These are phyloP conservation scores for Fusarium nematophilum DNA, from an alignment of 2,329 filamentous ascomycete genomes.

Conservation along the genomic window DNA sequence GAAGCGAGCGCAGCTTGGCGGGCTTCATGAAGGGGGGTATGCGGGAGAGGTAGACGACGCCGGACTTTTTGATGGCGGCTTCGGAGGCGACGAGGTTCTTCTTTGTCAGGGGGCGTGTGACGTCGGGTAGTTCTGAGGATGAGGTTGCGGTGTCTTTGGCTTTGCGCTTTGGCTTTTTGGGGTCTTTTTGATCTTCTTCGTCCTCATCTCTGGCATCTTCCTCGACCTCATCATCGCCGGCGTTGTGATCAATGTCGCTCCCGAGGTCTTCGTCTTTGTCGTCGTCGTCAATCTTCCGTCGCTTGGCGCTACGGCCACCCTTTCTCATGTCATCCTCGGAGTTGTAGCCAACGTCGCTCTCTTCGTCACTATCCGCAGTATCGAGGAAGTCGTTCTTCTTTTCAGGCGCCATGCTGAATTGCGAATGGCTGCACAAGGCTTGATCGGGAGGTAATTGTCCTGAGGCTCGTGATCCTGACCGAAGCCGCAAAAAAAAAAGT, in stretches of 20 bases:
- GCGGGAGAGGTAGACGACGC: slow-evolving; percentile 85
- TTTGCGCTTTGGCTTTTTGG: slow-evolving; percentile 38
- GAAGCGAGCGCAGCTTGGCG: slow-evolving; percentile 77
- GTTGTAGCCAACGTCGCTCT: slow-evolving; percentile 69
- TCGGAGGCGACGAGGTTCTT: slow-evolving; percentile 76
- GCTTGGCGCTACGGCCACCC: slow-evolving; percentile 71
- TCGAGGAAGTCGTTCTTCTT: slow-evolving; percentile 81
- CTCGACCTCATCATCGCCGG: slow-evolving; percentile 49
- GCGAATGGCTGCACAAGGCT: slow-evolving; percentile 11
- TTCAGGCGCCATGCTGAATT: slow-evolving; percentile 68
- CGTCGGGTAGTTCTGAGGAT: slow-evolving; percentile 56
- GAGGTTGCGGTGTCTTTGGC: slow-evolving; percentile 45
- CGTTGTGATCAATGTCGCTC: slow-evolving; percentile 53
- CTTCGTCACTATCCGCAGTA: slow-evolving; percentile 67
- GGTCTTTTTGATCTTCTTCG: slow-evolving; percentile 16
- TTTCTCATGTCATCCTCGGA: slow-evolving; percentile 78
- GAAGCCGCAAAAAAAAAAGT: slow-evolving; percentile 40
- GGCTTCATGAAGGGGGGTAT: slow-evolving; percentile 92
- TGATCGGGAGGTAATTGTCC: neutral
- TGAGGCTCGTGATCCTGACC: slow-evolving; percentile 17
- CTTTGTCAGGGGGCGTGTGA: slow-evolving; percentile 68
- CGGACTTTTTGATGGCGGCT: slow-evolving; percentile 76
- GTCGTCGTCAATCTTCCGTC: slow-evolving; percentile 66
- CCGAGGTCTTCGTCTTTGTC: slow-evolving; percentile 49
- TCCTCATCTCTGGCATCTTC: slow-evolving; percentile 39